Evolutionary conservation across 805 yeast genomes (phyloP).

Genomic region (Wickerhamiella lipophila): DNA sequence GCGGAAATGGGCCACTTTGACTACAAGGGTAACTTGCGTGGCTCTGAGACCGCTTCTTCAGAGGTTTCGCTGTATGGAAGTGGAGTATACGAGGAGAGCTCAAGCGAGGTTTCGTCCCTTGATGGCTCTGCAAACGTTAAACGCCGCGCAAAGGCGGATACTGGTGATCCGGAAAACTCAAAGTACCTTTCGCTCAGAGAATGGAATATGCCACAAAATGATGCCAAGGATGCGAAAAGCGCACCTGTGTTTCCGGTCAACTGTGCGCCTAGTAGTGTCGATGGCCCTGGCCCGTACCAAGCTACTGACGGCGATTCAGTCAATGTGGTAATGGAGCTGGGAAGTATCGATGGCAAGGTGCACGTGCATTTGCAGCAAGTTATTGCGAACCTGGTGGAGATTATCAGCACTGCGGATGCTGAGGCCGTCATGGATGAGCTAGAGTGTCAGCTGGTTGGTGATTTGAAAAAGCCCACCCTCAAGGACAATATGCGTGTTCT

Average conservation of each 20-base stretch:
- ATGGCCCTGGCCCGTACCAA: not conserved
- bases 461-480: conserved; percentile 25
- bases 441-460: not conserved
- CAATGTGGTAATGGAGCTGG: not conserved
- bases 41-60: conserved; percentile 15
- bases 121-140: not conserved
- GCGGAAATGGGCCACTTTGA: conserved; percentile 18
- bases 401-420: not conserved
- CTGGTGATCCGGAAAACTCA: not conserved
- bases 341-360: not conserved
- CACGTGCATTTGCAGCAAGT: not conserved
- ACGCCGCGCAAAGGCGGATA: not conserved
- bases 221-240: not conserved
- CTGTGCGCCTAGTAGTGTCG: not conserved
- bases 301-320: not conserved
- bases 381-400: not conserved
- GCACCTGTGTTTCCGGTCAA: not conserved
- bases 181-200: not conserved
- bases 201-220: conserved; percentile 6
- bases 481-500: conserved; percentile 20
- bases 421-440: conserved; percentile 6
- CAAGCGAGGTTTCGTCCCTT: conserved; percentile 1
- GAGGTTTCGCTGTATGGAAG: conserved; percentile 4
- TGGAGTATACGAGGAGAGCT: not conserved
- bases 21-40: conserved; percentile 11